Percentiles rank a stretch among this genome's conserved stretches.
These are phyloP conservation scores for Calonectria pseudoturangicola DNA, from an alignment of 2,329 filamentous ascomycete species.

Conservation along the genomic window DNA sequence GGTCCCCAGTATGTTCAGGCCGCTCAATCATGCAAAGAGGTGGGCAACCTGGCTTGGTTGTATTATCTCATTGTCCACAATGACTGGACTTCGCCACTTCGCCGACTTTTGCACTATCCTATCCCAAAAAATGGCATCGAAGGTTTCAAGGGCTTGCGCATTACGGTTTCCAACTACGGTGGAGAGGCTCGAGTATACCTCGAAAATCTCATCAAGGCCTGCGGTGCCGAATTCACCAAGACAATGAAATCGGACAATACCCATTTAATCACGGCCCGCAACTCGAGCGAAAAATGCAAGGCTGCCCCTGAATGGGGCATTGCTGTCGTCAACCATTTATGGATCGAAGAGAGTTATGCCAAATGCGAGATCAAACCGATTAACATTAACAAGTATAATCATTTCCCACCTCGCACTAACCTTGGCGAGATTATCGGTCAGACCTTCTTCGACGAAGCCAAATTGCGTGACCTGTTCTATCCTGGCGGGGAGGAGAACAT, in stretches of 20 bases:
- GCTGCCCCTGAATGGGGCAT: constrained; percentile 96
- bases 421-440: constrained; percentile 94
- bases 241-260: constrained; percentile 97
- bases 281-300: constrained; percentile 92
- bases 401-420: constrained; percentile 93
- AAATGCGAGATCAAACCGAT: constrained; percentile 86
- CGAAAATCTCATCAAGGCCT: constrained; percentile 90
- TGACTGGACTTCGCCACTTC: constrained; percentile 89
- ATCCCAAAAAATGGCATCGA: constrained; percentile 84
- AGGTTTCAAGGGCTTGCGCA: constrained; percentile 84
- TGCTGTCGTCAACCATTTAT: constrained; percentile 93
- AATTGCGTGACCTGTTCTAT: constrained; percentile 80
- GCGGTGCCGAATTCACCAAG: constrained; percentile 93
- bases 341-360: constrained; percentile 98
- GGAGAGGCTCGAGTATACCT: constrained; percentile 95
- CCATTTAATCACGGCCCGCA: constrained; percentile 93
- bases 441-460: constrained; percentile 82
- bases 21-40: constrained; percentile 84
- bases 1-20: constrained; percentile 86
- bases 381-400: constrained; percentile 84
- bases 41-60: constrained; percentile 95
- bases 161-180: constrained; percentile 97
- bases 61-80: constrained; percentile 94
- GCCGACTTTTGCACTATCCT: constrained; percentile 92
- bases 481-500: constrained; percentile 74